Evolutionary conservation across 208 protist species (phyloP).

Genomic region (Herpetomonas muscarum): DNA sequence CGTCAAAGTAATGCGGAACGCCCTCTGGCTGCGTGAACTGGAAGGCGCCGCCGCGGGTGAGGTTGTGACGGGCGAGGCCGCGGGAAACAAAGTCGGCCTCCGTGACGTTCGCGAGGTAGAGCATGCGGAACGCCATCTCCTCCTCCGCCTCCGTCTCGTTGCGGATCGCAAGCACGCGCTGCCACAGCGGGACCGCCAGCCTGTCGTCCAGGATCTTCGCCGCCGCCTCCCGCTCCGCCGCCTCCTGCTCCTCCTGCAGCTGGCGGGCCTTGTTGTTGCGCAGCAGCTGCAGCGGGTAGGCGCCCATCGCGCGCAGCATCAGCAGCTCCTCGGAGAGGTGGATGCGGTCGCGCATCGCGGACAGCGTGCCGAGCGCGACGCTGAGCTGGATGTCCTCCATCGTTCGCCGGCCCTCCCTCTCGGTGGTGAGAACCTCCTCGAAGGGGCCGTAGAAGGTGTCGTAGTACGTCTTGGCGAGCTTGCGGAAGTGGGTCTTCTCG

Average conservation of each 20-base stretch:
- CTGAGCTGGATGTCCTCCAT: conserved; percentile 36
- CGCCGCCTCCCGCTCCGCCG: conserved; percentile 4
- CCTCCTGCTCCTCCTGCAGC: conserved; percentile 5
- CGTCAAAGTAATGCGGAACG: conserved; percentile 23
- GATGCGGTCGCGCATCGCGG: conserved; percentile 22
- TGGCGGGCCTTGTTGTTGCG: conserved; percentile 16
- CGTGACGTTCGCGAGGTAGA: conserved; percentile 37
- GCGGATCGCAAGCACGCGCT: conserved; percentile 55
- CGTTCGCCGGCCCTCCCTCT: conserved; percentile 31
- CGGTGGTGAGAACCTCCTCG: conserved; percentile 21
- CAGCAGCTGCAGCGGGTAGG: conserved; percentile 18
- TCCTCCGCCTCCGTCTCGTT: conserved; percentile 68
- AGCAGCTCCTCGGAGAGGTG: conserved; percentile 42
- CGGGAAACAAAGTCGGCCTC: conserved; percentile 41
- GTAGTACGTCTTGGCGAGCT: conserved; percentile 26
- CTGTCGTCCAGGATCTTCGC: conserved; percentile 26
- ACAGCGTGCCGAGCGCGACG: conserved; percentile 18
- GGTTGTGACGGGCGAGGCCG: conserved; percentile 27
- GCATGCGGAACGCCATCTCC: conserved; percentile 42
- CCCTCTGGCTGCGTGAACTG: background rate
- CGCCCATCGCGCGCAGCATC: conserved; percentile 25
- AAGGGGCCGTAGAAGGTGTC: conserved; percentile 8
- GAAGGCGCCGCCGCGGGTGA: conserved; percentile 15
- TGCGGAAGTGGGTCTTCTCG: conserved; percentile 19
- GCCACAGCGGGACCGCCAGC: conserved; percentile 52